Base-by-base conservation (phyloP, 805 yeast genomes). In the Maudiozyma turicensis region DNA sequence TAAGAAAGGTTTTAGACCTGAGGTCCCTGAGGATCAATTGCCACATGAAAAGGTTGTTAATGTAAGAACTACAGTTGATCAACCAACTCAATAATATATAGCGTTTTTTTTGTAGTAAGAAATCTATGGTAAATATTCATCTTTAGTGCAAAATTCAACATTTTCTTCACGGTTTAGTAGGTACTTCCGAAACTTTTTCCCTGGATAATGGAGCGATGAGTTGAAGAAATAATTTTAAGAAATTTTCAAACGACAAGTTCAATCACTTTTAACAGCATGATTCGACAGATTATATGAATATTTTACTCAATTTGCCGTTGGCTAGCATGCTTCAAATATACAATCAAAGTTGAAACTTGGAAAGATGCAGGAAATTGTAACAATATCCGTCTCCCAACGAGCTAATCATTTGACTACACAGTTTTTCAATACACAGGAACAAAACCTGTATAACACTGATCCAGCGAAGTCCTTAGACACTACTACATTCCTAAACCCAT, bases 401-500 rank as follows among this genome's bases (percentile, higher is more conserved):
- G 75, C 96, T 0, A 86, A 86, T 57, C 91, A 86, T 62, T 63
- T 86, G n/a, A 64, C 77, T 3, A 77, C 95, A 0, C 96, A 87
- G 57, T 82, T 86, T 60, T 86, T 81, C 71, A 91, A 93, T 59
- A 65, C 77, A 10, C 95, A 88, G 63, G 95, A 87, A 78, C 58
- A 73, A 84, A 42, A 81, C 79, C 32, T 84, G 75, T 59, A 63
- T 64, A 37, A 58, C 62, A 8, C 51, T 52, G 40, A 51, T 54
- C 41, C 35, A 7, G 34, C 10, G 48, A 58, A 41, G 49, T 58
- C 28, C 4, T 61, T 65, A 49, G 77, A 74, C 51, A 75, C 83
- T 2, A 47, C 67, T 14, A 70, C 81, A 3, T 73, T 73, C 51
- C 72, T 81, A 53, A 67, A 71, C 39, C 68, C 76, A 5, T 72